Conservation (phyloP, 177 flowering plant genomes). For the Telopea speciosissima region DNA sequence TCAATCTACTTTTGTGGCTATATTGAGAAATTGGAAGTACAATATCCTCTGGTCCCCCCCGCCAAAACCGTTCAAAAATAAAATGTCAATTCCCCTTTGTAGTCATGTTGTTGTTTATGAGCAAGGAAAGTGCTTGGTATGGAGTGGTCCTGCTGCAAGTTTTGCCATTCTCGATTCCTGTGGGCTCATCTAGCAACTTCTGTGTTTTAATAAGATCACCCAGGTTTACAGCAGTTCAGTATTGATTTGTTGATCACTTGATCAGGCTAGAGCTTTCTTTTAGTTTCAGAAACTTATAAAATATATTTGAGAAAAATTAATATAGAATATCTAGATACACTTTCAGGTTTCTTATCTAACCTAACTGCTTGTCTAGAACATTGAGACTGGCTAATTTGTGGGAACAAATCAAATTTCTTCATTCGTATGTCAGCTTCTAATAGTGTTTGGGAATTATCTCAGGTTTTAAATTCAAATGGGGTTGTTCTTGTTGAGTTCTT, state of each 20-base stretch:
- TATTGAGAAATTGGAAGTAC: not conserved
- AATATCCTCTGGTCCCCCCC: too few relatives aligned
- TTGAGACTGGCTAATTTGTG: not conserved
- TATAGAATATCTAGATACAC: not conserved
- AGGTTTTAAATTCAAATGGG: slow-evolving; percentile 82
- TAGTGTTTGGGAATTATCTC: slow-evolving; percentile 21
- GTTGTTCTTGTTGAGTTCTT: slow-evolving; percentile 74
- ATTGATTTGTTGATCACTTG: not conserved
- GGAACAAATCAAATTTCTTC: not conserved
- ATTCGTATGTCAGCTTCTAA: not conserved
- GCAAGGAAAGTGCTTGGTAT: too few relatives aligned
- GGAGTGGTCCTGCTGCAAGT: too few relatives aligned
- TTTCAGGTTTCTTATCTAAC: not conserved
- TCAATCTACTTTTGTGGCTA: not conserved
- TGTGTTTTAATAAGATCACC: not conserved
- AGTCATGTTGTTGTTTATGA: too few relatives aligned
- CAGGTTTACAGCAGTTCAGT: not conserved
- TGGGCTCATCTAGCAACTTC: not conserved
- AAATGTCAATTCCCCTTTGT: too few relatives aligned
- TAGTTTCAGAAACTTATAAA: not conserved
- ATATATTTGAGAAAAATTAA: not conserved
- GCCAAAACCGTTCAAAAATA: too few relatives aligned
- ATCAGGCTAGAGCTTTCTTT: not conserved
- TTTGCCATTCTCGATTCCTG: too few relatives aligned
- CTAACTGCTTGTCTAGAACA: not conserved